Evolutionary conservation across 2,329 filamentous ascomycete genomes (phyloP), one percentile per base, ranked within the genome.

Genomic region (Penicillium psychrosexuale): DNA sequence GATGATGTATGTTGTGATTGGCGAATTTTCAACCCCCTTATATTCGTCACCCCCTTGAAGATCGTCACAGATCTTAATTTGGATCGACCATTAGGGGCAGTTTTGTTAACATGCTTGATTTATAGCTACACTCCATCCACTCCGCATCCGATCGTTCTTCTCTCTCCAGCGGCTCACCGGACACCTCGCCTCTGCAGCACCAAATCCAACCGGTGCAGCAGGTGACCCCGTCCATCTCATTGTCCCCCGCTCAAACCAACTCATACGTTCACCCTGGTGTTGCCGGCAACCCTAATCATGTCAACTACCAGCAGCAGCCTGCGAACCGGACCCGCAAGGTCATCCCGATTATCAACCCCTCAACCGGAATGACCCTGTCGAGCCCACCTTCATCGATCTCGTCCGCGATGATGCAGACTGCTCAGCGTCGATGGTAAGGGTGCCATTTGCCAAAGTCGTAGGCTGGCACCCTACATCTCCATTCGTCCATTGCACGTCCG

Each of bases 321-420:
- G 83, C 92, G 59, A 90, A 92, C 61, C 90, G 94, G 65, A 85
- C 88, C 55, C 90, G 91, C 75, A 97, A 97, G 75, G 91, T 94
- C 69, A 97, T 97, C 64, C 93, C 93, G 56, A 99, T 99, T 73
- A 90, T 97, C 76, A 96, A 99, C 81, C 94, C 94, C 51, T 89
- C 84, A 65, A 97, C 93, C 54, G 91, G 94, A 69, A 86, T 91
- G 73, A 84, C 85, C 69, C 88, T 97, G 80, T 87, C 91, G 53
- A 96, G 91, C 78, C 93, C 93, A 64, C 91, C 93, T 27, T 87
- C 87, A 59, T 85, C 83, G 61, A 82, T 87, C 69, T 86, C 84
- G 53, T 84, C 85, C 56, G 82, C 78, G 70, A 80, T 84, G 77
- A 82, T 84, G 79, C 84, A 86, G 78, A 66, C 69, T 58, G 68